Conservation (phyloP, 2,329 filamentous ascomycete genomes). For the Ceratocystis alfenasii region DNA sequence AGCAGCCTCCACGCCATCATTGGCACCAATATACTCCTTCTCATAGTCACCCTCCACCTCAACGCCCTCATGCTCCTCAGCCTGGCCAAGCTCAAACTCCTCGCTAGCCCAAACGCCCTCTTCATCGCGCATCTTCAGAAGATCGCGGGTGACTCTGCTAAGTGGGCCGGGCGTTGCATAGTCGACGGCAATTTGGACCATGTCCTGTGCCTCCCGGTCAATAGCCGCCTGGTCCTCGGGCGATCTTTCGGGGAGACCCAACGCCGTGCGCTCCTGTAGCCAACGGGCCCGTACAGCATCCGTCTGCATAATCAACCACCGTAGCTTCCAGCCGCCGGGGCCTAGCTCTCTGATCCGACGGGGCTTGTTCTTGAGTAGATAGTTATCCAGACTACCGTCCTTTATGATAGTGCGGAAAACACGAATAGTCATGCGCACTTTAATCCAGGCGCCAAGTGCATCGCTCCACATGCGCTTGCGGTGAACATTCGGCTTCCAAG, state of each 20-base stretch:
- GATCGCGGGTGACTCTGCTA: constrained; percentile 29
- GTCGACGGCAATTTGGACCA: constrained; percentile 34
- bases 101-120: constrained; percentile 25
- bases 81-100: constrained; percentile 38
- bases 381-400: constrained; percentile 73
- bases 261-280: constrained; percentile 47
- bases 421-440: constrained; percentile 55
- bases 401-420: constrained; percentile 68
- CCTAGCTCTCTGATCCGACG: constrained; percentile 75
- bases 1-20: constrained; percentile 24
- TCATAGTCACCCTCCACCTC: constrained; percentile 29
- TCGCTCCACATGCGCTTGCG: constrained; percentile 55
- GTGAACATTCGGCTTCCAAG: constrained; percentile 65
- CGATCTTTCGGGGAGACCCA: constrained; percentile 46
- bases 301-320: constrained; percentile 83
- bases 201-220: constrained; percentile 30
- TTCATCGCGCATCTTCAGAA: constrained; percentile 33
- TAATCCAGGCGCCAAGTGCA: constrained; percentile 49
- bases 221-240: constrained; percentile 28
- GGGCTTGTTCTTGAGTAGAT: constrained; percentile 70
- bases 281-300: constrained; percentile 52
- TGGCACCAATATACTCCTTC: constrained; percentile 33
- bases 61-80: constrained; percentile 30
- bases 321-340: constrained; percentile 75
- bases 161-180: constrained; percentile 34